phyloP scores from a whole-genome alignment of 495 filamentous ascomycete species.

The Penicillium desertorum region DNA sequence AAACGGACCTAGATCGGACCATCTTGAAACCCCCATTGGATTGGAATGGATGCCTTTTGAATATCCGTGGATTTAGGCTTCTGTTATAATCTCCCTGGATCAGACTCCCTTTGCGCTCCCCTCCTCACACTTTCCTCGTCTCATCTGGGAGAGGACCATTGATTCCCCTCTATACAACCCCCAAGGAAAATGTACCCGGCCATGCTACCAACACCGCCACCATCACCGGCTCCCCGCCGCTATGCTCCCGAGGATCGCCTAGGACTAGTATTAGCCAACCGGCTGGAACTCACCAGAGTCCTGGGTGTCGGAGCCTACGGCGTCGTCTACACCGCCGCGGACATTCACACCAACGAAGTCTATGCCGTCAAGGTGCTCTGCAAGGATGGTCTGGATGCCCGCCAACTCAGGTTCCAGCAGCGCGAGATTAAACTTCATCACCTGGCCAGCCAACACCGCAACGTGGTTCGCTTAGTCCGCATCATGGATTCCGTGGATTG shows the following conservation, averaged over 20 bases:
- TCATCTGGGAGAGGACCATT: constrained; percentile 7
- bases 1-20: constrained; percentile 8
- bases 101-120: not conserved
- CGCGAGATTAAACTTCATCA: constrained; percentile 92
- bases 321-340: constrained; percentile 91
- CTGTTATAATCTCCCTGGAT: constrained; percentile 12
- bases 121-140: constrained; percentile 4
- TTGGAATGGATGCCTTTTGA: constrained; percentile 16
- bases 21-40: constrained; percentile 7
- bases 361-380: constrained; percentile 98
- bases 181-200: constrained; percentile 42
- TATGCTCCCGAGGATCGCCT: constrained; percentile 78
- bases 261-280: constrained; percentile 78
- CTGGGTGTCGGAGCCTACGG: constrained; percentile 95
- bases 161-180: constrained; percentile 23
- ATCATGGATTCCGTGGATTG: constrained; percentile 92
- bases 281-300: constrained; percentile 79
- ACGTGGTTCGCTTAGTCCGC: constrained; percentile 91
- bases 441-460: constrained; percentile 80
- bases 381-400: constrained; percentile 83
- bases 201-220: constrained; percentile 63
- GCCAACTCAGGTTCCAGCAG: constrained; percentile 87
- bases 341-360: constrained; percentile 73
- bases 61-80: constrained; percentile 14
- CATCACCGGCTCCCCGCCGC: constrained; percentile 52